A percentile compares a stretch with the other conserved stretches of the same genome.
phyloP scores from a whole-genome alignment of 1,284 basidiomycete species.

The Cutaneotrichosporon curvatum region DNA sequence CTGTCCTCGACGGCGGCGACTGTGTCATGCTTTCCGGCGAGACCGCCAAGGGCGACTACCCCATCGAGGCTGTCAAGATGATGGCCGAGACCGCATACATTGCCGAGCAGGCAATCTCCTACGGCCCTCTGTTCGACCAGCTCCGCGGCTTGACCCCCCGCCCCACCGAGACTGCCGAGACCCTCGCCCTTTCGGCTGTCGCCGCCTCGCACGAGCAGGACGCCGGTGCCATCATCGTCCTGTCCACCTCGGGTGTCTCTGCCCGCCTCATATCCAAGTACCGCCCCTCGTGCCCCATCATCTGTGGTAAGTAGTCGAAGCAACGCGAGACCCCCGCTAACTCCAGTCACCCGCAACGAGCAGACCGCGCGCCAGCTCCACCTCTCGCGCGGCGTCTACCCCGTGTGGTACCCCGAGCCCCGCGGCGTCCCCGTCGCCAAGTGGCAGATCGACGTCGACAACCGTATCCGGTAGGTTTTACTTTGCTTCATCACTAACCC shows the following conservation, averaged over 20 bases:
- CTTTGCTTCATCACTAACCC: conserved; percentile 71
- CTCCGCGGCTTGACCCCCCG: conserved; percentile 68
- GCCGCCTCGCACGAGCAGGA: conserved; percentile 90
- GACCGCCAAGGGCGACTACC: conserved; percentile 92
- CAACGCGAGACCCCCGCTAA: background rate
- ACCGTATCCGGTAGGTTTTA: conserved; percentile 41
- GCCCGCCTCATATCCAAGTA: conserved; percentile 97
- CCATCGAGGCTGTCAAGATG: conserved; percentile 90
- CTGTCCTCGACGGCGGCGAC: conserved; percentile 92
- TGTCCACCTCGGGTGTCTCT: conserved; percentile 89
- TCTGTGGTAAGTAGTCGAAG: conserved; percentile 59
- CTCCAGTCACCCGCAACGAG: conserved; percentile 82
- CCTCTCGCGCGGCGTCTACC: conserved; percentile 94
- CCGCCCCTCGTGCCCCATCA: conserved; percentile 86
- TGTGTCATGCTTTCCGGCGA: conserved; percentile 99
- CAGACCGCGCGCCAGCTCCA: conserved; percentile 96
- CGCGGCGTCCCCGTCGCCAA: conserved; percentile 77
- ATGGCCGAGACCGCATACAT: conserved; percentile 97
- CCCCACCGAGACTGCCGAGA: conserved; percentile 87
- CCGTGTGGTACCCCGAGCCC: conserved; percentile 87
- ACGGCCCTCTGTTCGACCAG: conserved; percentile 85
- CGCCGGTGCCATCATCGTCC: conserved; percentile 87
- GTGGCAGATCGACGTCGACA: conserved; percentile 91
- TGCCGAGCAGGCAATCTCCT: conserved; percentile 87
- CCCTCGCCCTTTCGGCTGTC: conserved; percentile 86